Evolutionary conservation across 2,329 filamentous ascomycete species (phyloP).

Genomic region (Aspergillus vadensis): DNA sequence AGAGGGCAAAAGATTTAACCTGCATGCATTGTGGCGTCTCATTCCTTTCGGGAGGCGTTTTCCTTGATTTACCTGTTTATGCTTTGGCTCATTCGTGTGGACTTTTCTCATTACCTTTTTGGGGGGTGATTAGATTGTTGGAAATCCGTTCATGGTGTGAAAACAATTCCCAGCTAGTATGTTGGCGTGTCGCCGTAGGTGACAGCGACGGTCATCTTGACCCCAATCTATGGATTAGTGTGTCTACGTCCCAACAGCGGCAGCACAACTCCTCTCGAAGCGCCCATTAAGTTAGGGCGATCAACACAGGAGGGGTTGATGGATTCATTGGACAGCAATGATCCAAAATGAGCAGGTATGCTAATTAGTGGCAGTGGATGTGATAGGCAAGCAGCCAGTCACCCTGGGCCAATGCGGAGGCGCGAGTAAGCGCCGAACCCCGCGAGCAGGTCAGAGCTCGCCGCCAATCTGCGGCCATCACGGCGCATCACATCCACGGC

Average conservation of each 20-base stretch:
- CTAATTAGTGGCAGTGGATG: not conserved
- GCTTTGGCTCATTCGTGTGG: too few relatives aligned
- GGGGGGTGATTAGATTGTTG: conserved; percentile 5
- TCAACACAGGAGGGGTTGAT: not conserved
- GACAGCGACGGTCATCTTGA: not conserved
- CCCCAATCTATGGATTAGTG: not conserved
- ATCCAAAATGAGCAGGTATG: too few relatives aligned
- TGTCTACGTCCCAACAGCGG: conserved; percentile 2
- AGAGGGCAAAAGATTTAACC: conserved; percentile 3
- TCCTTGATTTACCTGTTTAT: not conserved
- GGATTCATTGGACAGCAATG: not conserved
- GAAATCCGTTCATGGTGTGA: not conserved
- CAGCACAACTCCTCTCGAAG: not conserved
- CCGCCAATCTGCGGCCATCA: not conserved
- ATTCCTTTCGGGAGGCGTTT: conserved; percentile 1
- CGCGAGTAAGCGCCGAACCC: conserved; percentile 2
- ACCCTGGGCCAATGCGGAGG: not conserved
- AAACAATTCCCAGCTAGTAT: not conserved
- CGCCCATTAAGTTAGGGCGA: conserved; percentile 5
- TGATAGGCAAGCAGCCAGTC: not conserved
- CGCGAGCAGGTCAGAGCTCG: not conserved
- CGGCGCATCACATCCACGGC: not conserved
- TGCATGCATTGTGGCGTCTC: conserved; percentile 12
- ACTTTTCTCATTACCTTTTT: conserved; percentile 5
- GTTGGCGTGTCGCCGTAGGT: not conserved